Evolutionary conservation across 2,329 filamentous ascomycete genomes (phyloP).

Genomic region (Epichloe sibirici): DNA sequence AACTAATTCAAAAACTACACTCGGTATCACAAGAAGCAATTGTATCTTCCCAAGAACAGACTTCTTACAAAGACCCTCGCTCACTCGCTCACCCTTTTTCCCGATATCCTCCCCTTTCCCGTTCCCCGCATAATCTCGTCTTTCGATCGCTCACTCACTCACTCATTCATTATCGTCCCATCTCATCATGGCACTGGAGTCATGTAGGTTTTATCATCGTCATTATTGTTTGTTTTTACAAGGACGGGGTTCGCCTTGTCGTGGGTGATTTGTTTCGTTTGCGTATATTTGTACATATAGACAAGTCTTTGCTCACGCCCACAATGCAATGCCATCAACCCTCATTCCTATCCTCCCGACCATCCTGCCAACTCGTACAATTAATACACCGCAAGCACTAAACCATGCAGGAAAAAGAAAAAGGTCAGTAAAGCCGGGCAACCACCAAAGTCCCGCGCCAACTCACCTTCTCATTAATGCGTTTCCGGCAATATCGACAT

Average conservation of each 20-base stretch:
- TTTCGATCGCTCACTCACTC: not conserved
- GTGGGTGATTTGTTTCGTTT: not conserved
- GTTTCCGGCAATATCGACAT: conserved; percentile 55
- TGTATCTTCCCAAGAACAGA: too few species aligned
- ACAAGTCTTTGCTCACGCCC: not conserved
- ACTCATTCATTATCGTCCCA: not conserved
- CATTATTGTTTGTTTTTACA: too few species aligned
- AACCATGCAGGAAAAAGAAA: not conserved
- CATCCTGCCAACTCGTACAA: conserved; percentile 40
- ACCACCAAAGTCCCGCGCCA: too few species aligned
- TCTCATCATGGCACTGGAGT: conserved; percentile 8
- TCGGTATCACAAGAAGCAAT: too few species aligned
- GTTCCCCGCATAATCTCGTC: too few species aligned
- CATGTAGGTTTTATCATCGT: not conserved
- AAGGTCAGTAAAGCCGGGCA: too few species aligned
- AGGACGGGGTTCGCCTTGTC: not conserved
- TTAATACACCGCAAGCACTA: conserved; percentile 34
- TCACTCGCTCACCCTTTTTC: too few species aligned
- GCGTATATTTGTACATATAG: not conserved
- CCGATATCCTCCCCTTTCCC: too few species aligned
- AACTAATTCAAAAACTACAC: too few species aligned
- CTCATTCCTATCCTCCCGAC: conserved; percentile 28
- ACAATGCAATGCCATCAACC: not conserved
- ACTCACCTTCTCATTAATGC: conserved; percentile 49
- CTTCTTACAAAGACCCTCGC: too few species aligned